Base-by-base conservation (phyloP, 2,329 filamentous ascomycete genomes). In the Talaromyces amestolkiae region DNA sequence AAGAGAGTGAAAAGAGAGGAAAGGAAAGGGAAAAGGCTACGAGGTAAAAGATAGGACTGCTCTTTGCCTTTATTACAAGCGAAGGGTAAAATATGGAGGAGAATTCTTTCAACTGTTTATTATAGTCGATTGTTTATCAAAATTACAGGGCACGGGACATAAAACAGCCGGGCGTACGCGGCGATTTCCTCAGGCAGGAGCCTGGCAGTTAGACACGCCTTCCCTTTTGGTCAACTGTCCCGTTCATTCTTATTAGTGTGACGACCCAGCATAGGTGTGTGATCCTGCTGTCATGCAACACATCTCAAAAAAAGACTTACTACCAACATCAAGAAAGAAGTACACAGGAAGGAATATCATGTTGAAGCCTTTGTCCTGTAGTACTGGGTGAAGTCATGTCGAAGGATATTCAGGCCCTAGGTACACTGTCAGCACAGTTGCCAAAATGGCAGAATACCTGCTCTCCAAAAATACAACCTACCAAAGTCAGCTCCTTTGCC, bases 321-420 rank as follows among this genome's bases (percentile, higher is more conserved):
- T 3, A 27, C 24, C 8, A 51, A 31, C 22, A 51, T 51, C 47
- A 51, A 56, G 11, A 56, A 22, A 56, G 11, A 56, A 22, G n/a
- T 22, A 2, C 31, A 37, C 31, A 37, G 9, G 51, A 37, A 3
- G n/a, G 6, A n/a, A 1, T 17, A 27, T 24, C 45, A 63, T 22
- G 10, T 17, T 19, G 33, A 54, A 22, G 22, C 24, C 11, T 54
- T 43, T 33, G 35, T 45, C 22, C 65, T 70, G 65, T 74, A 76
- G 66, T 73, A 74, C 65, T 74, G 72, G 17, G 70, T 75, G 66
- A 76, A 76, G 66, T 77, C 75, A 66, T 74, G 70, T 62, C 71
- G 71, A 63, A 77, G 69, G 35, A 70, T 64, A 62, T 75, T 74
- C 41, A 75, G 69, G 35, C 71, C 72, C 72, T 74, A 54, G 37